phyloP scores from a whole-genome alignment of 202 grass and related monocot genomes.

The Cymbopogon flexuosus region DNA sequence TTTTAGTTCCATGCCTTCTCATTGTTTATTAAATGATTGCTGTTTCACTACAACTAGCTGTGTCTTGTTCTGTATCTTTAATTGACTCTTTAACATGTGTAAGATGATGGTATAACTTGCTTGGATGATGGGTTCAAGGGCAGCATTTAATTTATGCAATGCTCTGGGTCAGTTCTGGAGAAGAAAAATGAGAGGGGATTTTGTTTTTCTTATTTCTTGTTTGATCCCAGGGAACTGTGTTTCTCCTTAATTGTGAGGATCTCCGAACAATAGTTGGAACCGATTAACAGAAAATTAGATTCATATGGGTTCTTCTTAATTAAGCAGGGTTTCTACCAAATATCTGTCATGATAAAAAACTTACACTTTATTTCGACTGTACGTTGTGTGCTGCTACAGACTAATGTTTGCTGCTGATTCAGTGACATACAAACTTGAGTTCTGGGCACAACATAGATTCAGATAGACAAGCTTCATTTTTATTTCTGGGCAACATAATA shows the following conservation, averaged over 20 bases:
- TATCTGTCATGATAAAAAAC: not conserved
- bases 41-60: not conserved
- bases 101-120: slow-evolving; percentile 6
- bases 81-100: slow-evolving; percentile 3
- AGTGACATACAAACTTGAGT: not conserved
- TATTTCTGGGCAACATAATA: not conserved
- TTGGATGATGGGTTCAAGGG: slow-evolving; percentile 1
- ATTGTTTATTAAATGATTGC: slow-evolving; percentile 9
- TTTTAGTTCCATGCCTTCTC: not conserved
- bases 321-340: not conserved
- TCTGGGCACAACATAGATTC: not conserved
- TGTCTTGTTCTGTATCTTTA: not conserved
- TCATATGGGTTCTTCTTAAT: not conserved
- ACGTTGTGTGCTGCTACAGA: not conserved
- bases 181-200: not conserved
- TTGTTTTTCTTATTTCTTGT: not conserved
- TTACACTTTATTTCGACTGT: not conserved
- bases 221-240: not conserved
- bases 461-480: not conserved
- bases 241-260: not conserved
- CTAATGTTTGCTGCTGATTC: not conserved
- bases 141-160: not conserved
- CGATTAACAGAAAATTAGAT: not conserved
- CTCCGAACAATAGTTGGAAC: not conserved
- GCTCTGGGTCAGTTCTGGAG: not conserved